These are phyloP conservation scores for Carnegiea gigantea DNA, from an alignment of 179 eudicot species.

Conservation along the genomic window DNA sequence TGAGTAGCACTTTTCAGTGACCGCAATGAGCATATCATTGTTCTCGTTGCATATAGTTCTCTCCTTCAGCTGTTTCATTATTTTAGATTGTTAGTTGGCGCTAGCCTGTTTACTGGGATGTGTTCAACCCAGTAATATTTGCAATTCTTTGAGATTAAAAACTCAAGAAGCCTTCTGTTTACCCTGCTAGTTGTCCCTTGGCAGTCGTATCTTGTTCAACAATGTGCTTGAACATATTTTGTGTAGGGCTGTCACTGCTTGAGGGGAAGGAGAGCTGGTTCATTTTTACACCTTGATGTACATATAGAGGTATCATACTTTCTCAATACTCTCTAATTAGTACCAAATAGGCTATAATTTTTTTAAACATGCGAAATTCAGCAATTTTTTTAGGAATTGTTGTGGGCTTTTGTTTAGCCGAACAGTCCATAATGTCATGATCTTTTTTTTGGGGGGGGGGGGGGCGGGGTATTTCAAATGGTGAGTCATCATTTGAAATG, in stretches of 20 bases:
- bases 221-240: constrained; percentile 6
- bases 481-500: background rate
- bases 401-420: background rate
- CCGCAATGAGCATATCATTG: background rate
- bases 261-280: constrained; percentile 96
- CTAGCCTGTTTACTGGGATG: background rate
- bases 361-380: too few relatives aligned
- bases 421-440: too few relatives aligned
- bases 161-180: too few relatives aligned
- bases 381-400: too few relatives aligned
- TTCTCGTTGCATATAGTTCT: background rate
- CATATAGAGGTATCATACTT: constrained; percentile 69
- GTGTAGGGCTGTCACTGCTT: constrained; percentile 77
- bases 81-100: background rate
- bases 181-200: too few relatives aligned
- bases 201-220: background rate
- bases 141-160: background rate
- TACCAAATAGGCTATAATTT: background rate
- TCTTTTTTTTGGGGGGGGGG: too few relatives aligned
- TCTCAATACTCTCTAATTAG: background rate
- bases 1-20: background rate
- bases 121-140: background rate
- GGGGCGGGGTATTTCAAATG: background rate
- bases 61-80: background rate
- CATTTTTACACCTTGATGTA: constrained; percentile 88